Conservation (phyloP, 2,329 filamentous ascomycete species). For the Lachnellula arida region DNA sequence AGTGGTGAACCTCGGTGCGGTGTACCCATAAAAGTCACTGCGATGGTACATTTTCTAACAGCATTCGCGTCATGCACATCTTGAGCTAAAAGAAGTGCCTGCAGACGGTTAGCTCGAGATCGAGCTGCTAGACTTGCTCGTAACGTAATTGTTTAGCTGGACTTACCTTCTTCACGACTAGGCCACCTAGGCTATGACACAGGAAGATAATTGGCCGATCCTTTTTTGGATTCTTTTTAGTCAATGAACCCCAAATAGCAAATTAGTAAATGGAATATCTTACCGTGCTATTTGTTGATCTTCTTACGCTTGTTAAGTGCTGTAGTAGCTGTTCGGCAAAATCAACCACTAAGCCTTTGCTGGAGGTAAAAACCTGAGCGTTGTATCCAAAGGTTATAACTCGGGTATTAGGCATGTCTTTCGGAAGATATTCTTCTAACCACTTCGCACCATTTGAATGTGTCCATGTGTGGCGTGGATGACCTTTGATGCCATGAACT, state of each 20-base stretch:
- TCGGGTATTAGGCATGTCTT: constrained; percentile 1
- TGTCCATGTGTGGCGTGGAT: constrained; percentile 2
- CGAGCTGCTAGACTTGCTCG: too few species aligned
- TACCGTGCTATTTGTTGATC: not conserved
- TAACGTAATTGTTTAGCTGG: not conserved
- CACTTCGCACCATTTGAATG: constrained; percentile 2
- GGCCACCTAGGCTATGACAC: constrained; percentile 4
- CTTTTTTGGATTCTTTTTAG: not conserved
- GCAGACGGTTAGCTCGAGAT: not conserved
- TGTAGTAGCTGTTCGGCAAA: constrained; percentile 3
- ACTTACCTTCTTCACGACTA: constrained; percentile 3
- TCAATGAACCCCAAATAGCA: not conserved
- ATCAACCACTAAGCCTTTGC: constrained; percentile 1
- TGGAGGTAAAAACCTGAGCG: constrained; percentile 1
- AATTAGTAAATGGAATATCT: not conserved
- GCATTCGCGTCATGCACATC: not conserved
- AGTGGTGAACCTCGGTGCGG: constrained; percentile 4
- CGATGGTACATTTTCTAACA: constrained; percentile 2
- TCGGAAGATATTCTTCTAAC: not conserved
- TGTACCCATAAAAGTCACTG: constrained; percentile 4
- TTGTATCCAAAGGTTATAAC: constrained; percentile 3
- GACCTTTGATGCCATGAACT: constrained; percentile 1
- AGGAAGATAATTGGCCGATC: constrained; percentile 1
- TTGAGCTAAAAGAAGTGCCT: not conserved
- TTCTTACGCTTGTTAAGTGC: not conserved